Conservation (phyloP, 2,329 filamentous ascomycete species). For the Orbilia quercus region DNA sequence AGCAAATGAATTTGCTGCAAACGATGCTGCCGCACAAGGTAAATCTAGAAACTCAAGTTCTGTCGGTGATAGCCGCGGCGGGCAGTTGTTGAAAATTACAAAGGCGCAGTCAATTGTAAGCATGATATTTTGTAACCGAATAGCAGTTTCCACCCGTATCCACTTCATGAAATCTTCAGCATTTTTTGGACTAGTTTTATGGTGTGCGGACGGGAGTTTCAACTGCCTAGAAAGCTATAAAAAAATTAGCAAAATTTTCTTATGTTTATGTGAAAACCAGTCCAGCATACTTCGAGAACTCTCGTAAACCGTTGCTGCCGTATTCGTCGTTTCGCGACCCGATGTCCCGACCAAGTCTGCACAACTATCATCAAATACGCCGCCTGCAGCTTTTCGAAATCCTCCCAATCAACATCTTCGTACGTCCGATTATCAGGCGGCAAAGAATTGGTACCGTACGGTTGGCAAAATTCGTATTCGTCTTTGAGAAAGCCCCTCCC, state of each 20-base stretch:
- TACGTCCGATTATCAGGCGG: slow-evolving; percentile 23
- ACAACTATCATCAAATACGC: slow-evolving; percentile 53
- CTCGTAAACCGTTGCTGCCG: slow-evolving; percentile 37
- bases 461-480: slow-evolving; percentile 42
- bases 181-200: slow-evolving; percentile 18
- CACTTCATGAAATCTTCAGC: slow-evolving; percentile 31
- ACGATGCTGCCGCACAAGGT: slow-evolving; percentile 31
- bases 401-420: slow-evolving; percentile 47
- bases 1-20: slow-evolving; percentile 30
- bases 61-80: slow-evolving; percentile 26
- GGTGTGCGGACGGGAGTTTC: slow-evolving; percentile 40
- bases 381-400: slow-evolving; percentile 50
- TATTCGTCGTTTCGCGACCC: slow-evolving; percentile 41
- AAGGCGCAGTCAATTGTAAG: slow-evolving; percentile 48
- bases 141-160: slow-evolving; percentile 44
- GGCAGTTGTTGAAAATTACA: slow-evolving; percentile 46
- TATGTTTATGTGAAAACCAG: background rate
- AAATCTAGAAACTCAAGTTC: slow-evolving; percentile 47
- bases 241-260: background rate
- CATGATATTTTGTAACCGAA: slow-evolving; percentile 46
- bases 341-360: slow-evolving; percentile 48
- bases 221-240: slow-evolving; percentile 32
- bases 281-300: slow-evolving; percentile 28
- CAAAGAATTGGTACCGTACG: slow-evolving; percentile 1
- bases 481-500: slow-evolving; percentile 37